Percentiles rank a stretch among this genome's conserved stretches.
These are phyloP conservation scores for Ceratocystis ficicola DNA, from an alignment of 2,329 filamentous ascomycete genomes.

Conservation along the genomic window DNA sequence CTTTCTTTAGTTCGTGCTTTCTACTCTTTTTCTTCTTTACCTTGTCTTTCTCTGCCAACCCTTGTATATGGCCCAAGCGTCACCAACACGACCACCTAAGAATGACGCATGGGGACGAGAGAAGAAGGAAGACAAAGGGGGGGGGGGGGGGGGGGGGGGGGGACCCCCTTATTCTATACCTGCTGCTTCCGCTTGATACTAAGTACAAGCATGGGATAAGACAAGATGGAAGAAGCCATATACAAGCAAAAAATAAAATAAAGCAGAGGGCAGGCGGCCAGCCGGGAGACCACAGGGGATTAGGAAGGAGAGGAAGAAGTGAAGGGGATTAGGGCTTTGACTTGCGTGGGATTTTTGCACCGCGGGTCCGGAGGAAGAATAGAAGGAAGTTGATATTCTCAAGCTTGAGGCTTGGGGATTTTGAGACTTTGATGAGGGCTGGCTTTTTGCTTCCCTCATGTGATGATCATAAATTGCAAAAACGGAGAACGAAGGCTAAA, in stretches of 20 bases:
- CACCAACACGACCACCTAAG: background rate
- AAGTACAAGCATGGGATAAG: background rate
- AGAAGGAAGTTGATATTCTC: constrained; percentile 1
- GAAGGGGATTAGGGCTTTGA: background rate
- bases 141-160: too few relatives aligned
- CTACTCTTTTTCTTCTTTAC: background rate
- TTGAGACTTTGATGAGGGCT: too few relatives aligned
- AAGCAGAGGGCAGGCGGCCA: background rate
- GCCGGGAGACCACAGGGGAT: background rate
- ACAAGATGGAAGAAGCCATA: background rate
- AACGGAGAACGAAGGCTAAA: too few relatives aligned
- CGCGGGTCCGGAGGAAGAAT: background rate
- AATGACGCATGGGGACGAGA: background rate
- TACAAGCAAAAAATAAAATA: background rate
- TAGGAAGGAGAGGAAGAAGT: background rate
- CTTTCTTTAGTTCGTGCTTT: background rate
- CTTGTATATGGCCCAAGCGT: constrained; percentile 3
- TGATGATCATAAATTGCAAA: too few relatives aligned
- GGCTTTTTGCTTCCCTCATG: too few relatives aligned
- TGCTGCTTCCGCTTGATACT: background rate
- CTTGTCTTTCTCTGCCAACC: background rate
- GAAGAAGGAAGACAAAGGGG: background rate
- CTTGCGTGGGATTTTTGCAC: background rate
- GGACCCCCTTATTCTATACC: background rate
- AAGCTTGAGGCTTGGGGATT: background rate